Conservation (phyloP, 805 yeast genomes). For the Metschnikowia noctiluminum region DNA sequence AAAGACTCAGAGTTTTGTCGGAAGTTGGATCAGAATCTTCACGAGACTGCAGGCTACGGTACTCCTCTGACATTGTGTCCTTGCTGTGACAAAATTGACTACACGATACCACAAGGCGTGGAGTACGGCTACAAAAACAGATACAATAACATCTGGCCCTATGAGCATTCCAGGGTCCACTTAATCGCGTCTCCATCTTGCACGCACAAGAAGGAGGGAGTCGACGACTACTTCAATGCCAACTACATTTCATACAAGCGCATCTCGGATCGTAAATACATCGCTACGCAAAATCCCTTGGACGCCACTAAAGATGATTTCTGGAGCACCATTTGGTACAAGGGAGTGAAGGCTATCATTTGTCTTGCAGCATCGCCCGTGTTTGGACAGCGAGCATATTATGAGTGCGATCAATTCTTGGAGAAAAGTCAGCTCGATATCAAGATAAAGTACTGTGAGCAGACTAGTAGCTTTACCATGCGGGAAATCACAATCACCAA, state of each 20-base stretch:
- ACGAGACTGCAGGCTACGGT: slow-evolving; percentile 24
- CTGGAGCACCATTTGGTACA: slow-evolving; percentile 38
- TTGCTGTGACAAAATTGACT: slow-evolving; percentile 37
- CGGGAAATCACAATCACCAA: slow-evolving; percentile 11
- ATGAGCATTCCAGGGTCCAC: slow-evolving; percentile 78
- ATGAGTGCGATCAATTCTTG: slow-evolving; percentile 19
- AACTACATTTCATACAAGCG: slow-evolving; percentile 35
- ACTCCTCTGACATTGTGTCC: slow-evolving; percentile 43
- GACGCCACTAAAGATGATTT: slow-evolving; percentile 41
- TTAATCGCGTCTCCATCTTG: slow-evolving; percentile 29
- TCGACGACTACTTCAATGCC: slow-evolving; percentile 45
- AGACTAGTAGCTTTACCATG: slow-evolving; percentile 16
- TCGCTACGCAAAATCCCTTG: slow-evolving; percentile 47
- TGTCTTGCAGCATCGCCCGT: slow-evolving; percentile 32
- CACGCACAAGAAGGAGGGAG: slow-evolving; percentile 11
- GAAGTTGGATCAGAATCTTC: slow-evolving; percentile 4
- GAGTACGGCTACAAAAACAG: slow-evolving; percentile 80
- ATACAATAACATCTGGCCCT: slow-evolving; percentile 85
- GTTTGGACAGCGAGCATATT: slow-evolving; percentile 17
- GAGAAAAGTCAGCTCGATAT: slow-evolving; percentile 14
- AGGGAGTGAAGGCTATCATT: slow-evolving; percentile 33
- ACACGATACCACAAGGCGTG: slow-evolving; percentile 55
- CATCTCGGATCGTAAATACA: slow-evolving; percentile 28
- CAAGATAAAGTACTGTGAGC: slow-evolving; percentile 8
- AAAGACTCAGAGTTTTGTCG: slow-evolving; percentile 10